Base-by-base conservation (phyloP, 768 basidiomycete genomes). In the Pholiota molesta region DNA sequence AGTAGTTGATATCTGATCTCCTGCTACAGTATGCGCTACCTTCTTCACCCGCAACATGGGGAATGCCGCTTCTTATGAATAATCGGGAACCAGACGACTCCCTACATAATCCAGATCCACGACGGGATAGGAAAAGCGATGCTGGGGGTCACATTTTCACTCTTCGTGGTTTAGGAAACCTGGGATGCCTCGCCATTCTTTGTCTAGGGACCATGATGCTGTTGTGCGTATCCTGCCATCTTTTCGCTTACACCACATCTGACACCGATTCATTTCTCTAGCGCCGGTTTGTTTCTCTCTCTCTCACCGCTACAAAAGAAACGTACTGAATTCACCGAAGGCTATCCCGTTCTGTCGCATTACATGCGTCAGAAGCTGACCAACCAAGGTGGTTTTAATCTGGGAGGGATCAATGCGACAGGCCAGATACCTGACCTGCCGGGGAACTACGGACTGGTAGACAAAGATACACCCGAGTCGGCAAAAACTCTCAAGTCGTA, bases 361-460 rank as follows among this genome's bases (percentile, higher is more conserved):
- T 75, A 85, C 56, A 72, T 77, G 14, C 69, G 69, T 21, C 75
- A 71, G 49, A 72, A 66, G 49, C 80, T 80, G 47, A 78, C 77
- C 0, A 82, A 68, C 19, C 78, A 80, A 66, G 80, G 86, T 1
- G 90, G 82, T 9, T 93, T 88, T 75, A 90, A 91, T 66, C 74
- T 92, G 5, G 91, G 92, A 2, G 91, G 91, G 2, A 86, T 83
- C 68, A 94, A 94, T 63, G 80, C 85, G 2, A 83, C 86, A 0
- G 91, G 93, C 0, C 91, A 94, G 73, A 81, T 89, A 16, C 82
- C 89, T 8, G 69, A 65, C 21, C 78, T 90, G 28, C 76, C 80
- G 0, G 87, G 86, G 6, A 84, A 89, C 64, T 85, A 79, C 63
- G 85, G 83, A 5, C 78, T 92, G 13, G 91, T 95, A 68, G 94